phyloP scores from a whole-genome alignment of 441 rosid species.

The Populus tomentosa region DNA sequence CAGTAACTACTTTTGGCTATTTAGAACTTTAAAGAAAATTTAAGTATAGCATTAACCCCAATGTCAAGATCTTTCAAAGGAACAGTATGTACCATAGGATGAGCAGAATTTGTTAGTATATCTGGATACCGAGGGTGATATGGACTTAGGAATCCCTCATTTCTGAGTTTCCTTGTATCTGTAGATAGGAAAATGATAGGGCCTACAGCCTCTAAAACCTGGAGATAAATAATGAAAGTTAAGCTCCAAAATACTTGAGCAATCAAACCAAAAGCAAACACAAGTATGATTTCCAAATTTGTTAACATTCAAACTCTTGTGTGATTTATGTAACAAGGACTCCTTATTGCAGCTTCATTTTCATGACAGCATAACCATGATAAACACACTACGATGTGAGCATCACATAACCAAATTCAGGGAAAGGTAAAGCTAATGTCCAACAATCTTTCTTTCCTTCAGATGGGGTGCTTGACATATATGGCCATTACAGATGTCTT shows the following conservation, averaged over 20 bases:
- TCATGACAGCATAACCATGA: background rate
- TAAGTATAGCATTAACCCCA: background rate
- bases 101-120: slow-evolving; percentile 98
- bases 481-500: background rate
- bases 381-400: background rate
- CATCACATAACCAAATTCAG: background rate
- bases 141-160: slow-evolving; percentile 98
- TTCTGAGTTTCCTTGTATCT: slow-evolving; percentile 96
- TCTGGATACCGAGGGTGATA: slow-evolving; percentile 99
- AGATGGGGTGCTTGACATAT: background rate
- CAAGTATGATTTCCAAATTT: background rate
- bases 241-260: slow-evolving; percentile 6
- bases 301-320: background rate
- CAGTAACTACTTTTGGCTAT: background rate
- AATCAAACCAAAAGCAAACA: background rate
- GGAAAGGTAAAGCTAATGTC: background rate
- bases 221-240: slow-evolving; percentile 19
- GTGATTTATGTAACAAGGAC: background rate
- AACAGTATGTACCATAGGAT: slow-evolving; percentile 71
- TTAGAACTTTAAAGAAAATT: background rate
- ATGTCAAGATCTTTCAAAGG: slow-evolving; percentile 7
- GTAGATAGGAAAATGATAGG: slow-evolving; percentile 95
- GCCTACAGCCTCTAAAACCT: slow-evolving; percentile 99
- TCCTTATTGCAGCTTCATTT: background rate
- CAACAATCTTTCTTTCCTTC: background rate